phyloP scores from a whole-genome alignment of 2,329 filamentous ascomycete species.

The Paraconiothyrium brasiliense region DNA sequence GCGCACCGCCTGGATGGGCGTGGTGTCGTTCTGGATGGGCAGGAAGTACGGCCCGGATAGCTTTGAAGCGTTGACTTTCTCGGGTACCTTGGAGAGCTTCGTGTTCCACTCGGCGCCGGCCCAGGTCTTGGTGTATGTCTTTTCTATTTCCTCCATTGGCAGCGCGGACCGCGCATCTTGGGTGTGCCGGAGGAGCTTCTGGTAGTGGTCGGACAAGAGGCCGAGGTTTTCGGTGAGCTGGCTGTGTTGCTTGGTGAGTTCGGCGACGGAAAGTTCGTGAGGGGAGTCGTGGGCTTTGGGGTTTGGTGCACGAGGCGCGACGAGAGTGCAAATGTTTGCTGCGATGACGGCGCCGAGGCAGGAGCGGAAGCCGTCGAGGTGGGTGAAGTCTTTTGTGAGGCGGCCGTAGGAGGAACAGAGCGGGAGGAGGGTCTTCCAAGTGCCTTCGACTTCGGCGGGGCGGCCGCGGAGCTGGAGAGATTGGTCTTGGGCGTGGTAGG shows the following conservation, averaged over 20 bases:
- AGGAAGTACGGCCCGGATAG: conserved; percentile 52
- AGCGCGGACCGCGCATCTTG: conserved; percentile 41
- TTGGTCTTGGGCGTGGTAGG: conserved; percentile 46
- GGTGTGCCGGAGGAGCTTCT: conserved; percentile 36
- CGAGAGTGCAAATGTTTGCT: conserved; percentile 46
- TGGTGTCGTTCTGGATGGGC: conserved; percentile 52
- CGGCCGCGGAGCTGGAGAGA: conserved; percentile 41
- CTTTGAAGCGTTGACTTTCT: conserved; percentile 46
- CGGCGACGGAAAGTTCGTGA: conserved; percentile 34
- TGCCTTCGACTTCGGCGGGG: conserved; percentile 44
- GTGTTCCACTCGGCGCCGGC: conserved; percentile 33
- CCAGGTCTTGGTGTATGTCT: conserved; percentile 52
- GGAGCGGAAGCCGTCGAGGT: conserved; percentile 53
- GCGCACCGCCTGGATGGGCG: conserved; percentile 55
- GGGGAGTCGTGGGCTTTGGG: conserved; percentile 39
- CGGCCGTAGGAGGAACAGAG: conserved; percentile 44
- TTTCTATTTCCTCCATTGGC: conserved; percentile 48
- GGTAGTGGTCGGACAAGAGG: conserved; percentile 39
- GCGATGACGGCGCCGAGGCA: conserved; percentile 53
- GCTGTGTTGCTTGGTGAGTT: conserved; percentile 36
- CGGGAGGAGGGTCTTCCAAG: conserved; percentile 50
- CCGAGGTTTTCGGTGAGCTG: conserved; percentile 36
- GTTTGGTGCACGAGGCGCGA: conserved; percentile 38
- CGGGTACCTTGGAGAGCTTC: conserved; percentile 36
- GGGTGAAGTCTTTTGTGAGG: conserved; percentile 44